Percentiles rank a stretch among this genome's conserved stretches.
phyloP scores from a whole-genome alignment of 345 rosid species.

The Dipteronia dyeriana region DNA sequence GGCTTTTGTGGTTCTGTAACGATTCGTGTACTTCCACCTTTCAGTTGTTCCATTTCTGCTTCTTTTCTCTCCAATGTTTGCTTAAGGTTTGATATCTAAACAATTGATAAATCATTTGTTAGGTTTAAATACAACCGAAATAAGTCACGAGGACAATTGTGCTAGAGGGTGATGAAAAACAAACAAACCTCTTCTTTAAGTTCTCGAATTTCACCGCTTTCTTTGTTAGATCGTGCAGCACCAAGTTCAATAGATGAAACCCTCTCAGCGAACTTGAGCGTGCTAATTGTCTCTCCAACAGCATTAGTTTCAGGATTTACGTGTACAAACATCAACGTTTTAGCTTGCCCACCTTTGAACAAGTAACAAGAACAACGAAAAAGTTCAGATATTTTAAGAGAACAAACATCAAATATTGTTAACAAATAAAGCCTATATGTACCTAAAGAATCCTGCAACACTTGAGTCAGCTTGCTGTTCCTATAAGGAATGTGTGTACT shows the following conservation, averaged over 20 bases:
- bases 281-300: constrained; percentile 89
- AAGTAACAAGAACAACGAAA: background rate
- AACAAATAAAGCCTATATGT: constrained; percentile 10
- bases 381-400: background rate
- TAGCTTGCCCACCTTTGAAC: constrained; percentile 88
- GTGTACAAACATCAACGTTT: constrained; percentile 95
- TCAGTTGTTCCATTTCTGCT: constrained; percentile 75
- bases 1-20: constrained; percentile 57
- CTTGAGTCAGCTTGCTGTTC: constrained; percentile 98
- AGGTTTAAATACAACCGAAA: background rate
- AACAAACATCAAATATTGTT: background rate
- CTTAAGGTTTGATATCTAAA: constrained; percentile 75
- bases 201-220: constrained; percentile 84
- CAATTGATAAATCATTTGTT: background rate
- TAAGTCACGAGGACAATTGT: background rate
- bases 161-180: constrained; percentile 8
- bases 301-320: constrained; percentile 85
- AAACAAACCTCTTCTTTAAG: constrained; percentile 84
- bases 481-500: constrained; percentile 89
- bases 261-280: constrained; percentile 95
- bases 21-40: constrained; percentile 41
- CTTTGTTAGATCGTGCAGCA: constrained; percentile 91
- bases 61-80: constrained; percentile 82
- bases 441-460: constrained; percentile 94
- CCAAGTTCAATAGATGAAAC: constrained; percentile 95